These are phyloP conservation scores for Cyclostephanos invisitatus DNA, from an alignment of 108 stramenopile genomes.

Conservation along the genomic window DNA sequence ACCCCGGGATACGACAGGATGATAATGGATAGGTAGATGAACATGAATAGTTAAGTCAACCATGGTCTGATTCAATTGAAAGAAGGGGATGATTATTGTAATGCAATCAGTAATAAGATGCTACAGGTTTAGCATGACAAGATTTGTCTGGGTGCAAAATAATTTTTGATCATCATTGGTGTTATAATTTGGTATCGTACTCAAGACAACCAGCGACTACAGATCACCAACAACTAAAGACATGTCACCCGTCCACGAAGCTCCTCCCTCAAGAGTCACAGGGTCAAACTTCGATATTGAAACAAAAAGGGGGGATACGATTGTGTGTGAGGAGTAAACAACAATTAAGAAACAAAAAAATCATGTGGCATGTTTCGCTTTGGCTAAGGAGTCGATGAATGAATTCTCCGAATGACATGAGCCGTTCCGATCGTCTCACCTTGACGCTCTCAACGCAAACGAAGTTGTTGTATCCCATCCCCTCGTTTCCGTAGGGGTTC, in stretches of 20 bases:
- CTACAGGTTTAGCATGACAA: too few relatives aligned
- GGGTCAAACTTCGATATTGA: constrained; percentile 66
- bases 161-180: too few relatives aligned
- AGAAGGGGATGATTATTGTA: too few relatives aligned
- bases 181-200: background rate
- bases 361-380: background rate
- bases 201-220: constrained; percentile 18
- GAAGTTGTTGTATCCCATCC: constrained; percentile 96
- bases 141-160: too few relatives aligned
- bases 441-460: constrained; percentile 94
- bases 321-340: background rate
- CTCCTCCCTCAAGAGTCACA: constrained; percentile 75
- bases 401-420: too few relatives aligned
- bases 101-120: too few relatives aligned
- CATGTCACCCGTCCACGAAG: constrained; percentile 81
- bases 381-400: background rate
- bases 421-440: constrained; percentile 26
- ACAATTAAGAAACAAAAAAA: background rate
- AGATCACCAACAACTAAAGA: constrained; percentile 65
- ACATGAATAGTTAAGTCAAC: too few relatives aligned
- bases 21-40: too few relatives aligned
- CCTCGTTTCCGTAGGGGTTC: constrained; percentile 93
- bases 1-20: too few relatives aligned
- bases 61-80: too few relatives aligned
- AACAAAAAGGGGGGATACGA: background rate